Evolutionary conservation across 2,329 filamentous ascomycete genomes (phyloP), one percentile per base, ranked within the genome.

Genomic region (Colletotrichum tabaci): DNA sequence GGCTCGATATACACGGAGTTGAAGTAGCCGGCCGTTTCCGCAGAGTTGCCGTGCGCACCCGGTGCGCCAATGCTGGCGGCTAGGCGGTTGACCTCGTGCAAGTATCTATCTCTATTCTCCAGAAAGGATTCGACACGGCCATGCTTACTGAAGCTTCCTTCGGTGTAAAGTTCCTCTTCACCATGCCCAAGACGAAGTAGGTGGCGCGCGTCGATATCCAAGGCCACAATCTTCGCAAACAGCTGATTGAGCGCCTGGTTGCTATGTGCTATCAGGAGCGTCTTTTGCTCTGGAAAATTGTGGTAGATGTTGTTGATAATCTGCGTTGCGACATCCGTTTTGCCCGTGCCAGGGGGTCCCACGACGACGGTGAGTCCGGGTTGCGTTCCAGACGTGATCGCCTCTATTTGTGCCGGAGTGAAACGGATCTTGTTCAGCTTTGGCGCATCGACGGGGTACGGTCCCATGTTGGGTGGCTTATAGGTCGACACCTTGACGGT

Each of bases 261-360:
- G 82, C 96, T 98, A 81, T 99, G 96, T 5, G 96, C 96, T 74
- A 99, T 91, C 50, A 99, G 89, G 21, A 99, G 85, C 0, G 96
- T 99, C 76, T 94, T 93, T 81, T 99, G 95, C 74, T 92, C 87
- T 9, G 96, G 95, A 80, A 98, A 99, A 82, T 98, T 98, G 85
- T 98, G 96, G 79, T 99, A 99, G 76, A 99, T 93, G 81, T 98
- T 98, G 85, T 94, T 98, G 83, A 99, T 99, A 80, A 98, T 97
- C 81, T 99, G 96, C 5, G 96, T 98, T 58, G 95, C 95, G 64
- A 99, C 96, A 82, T 99, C 96, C n/a, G 96, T 99, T 85, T 99
- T 99, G 74, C 97, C 96, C 8, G 96, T 99, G 66, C 96, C 96
- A 9, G 96, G 96, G 65, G 96, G 96, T 1, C 96, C 96, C 73